Base-by-base conservation (phyloP, 495 filamentous ascomycete species). In the Jackrogersella minutella region DNA sequence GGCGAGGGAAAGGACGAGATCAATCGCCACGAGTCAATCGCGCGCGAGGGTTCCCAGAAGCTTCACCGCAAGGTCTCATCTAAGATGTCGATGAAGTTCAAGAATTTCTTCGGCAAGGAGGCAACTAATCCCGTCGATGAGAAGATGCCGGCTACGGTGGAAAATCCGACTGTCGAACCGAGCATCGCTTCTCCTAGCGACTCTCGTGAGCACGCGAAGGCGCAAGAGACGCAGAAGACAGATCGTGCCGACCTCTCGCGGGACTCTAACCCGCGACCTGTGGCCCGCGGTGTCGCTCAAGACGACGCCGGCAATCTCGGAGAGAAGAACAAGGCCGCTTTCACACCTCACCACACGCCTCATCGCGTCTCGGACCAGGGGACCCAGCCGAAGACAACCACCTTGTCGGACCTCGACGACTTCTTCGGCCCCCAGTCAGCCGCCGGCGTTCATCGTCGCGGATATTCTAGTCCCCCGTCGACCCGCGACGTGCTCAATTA, bases 31-130 rank as follows among this genome's bases (percentile, higher is more conserved):
- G 36, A 50, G 21, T 21, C 14, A 16, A 14, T 5, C 24, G 31
- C 4, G 16, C 3, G 16, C 26, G 47, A 40, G 11, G 51, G 9
- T 5, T 14, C 19, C 0, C 7, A 39, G 13, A 30, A n/a, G 22
- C 41, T 7, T 6, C 7, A 16, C 22, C 43, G 43, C 41, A 58
- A 44, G 41, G 24, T 49, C 9, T 58, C 55, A 24, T 16, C 22
- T 8, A 39, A 24, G 6, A n/a, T 58, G 10, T 19, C 19, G 9
- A 13, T 10, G 2, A 58, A 49, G 33, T 7, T 58, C 8, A 61
- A 52, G 47, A 51, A 51, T 16, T 3, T 58, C 0, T 58, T 58
- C 30, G 34, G 28, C 33, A 46, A 39, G 14, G 55, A 37, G 2
- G 26, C 19, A 3, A 3, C 26, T 47, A 3, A 1, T 22, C n/a